These are phyloP conservation scores for Solanum tarapatanum DNA, from an alignment of 257 asterid genomes.

Conservation along the genomic window DNA sequence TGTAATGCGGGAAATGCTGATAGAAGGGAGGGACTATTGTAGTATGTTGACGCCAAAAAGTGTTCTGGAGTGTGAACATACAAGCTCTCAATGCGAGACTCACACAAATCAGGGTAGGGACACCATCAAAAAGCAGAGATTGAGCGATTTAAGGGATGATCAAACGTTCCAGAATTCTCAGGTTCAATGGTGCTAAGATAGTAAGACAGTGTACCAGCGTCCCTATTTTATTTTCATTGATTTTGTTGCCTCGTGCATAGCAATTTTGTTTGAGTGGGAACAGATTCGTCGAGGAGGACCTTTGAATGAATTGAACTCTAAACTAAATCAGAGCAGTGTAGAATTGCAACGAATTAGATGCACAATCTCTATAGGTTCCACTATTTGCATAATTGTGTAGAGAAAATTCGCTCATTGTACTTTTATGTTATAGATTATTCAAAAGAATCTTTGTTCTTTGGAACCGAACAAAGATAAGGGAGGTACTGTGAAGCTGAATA, in stretches of 20 bases:
- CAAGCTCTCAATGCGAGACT: constrained; percentile 17
- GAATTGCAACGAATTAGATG: background rate
- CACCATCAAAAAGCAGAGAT: constrained; percentile 23
- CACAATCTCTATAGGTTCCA: background rate
- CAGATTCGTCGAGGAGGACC: background rate
- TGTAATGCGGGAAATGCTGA: constrained; percentile 19
- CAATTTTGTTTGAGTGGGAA: background rate
- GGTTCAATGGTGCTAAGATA: constrained; percentile 14
- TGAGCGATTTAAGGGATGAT: constrained; percentile 11
- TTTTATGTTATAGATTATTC: background rate
- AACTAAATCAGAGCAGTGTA: background rate
- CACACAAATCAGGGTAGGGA: constrained; percentile 2
- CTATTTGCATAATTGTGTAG: background rate
- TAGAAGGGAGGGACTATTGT: constrained; percentile 7
- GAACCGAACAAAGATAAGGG: background rate
- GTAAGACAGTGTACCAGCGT: background rate
- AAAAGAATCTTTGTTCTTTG: background rate
- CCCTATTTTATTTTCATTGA: background rate
- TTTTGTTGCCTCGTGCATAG: background rate
- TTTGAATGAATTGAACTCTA: background rate
- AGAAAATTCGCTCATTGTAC: background rate
- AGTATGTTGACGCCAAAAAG: constrained; percentile 22
- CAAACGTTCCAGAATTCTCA: constrained; percentile 15
- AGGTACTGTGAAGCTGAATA: background rate
- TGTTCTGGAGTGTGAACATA: constrained; percentile 11